Conservation (phyloP, 257 asterid genomes). For the Craterostigma plantagineum region DNA sequence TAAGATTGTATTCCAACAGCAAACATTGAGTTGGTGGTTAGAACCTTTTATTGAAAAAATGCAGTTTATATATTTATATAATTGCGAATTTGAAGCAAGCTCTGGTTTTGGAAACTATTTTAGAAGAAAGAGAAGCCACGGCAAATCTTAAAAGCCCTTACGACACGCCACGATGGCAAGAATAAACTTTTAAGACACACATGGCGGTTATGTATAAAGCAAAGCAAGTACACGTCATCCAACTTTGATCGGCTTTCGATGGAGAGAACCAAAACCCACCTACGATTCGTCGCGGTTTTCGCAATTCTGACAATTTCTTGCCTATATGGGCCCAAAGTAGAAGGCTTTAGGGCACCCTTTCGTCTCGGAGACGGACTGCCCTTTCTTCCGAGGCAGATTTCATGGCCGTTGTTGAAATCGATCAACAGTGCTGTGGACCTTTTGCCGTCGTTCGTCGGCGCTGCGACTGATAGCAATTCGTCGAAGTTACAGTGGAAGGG, state of each 20-base stretch:
- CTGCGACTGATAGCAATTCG: conserved; percentile 22
- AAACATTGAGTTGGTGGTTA: too few relatives aligned
- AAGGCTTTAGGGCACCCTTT: conserved; percentile 32
- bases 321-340: conserved; percentile 8
- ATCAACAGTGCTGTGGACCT: conserved; percentile 55
- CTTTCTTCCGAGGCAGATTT: conserved; percentile 44
- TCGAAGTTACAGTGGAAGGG: conserved; percentile 55
- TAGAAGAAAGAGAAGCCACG: too few relatives aligned
- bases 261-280: conserved; percentile 11
- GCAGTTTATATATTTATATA: too few relatives aligned
- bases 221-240: too few relatives aligned
- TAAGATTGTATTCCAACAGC: too few relatives aligned
- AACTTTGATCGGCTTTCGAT: conserved; percentile 1
- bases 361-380: conserved; percentile 46
- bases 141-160: too few relatives aligned
- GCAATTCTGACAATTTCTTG: conserved; percentile 12
- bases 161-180: too few relatives aligned
- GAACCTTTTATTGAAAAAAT: too few relatives aligned
- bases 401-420: conserved; percentile 49
- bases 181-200: too few relatives aligned
- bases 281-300: conserved; percentile 10
- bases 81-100: too few relatives aligned
- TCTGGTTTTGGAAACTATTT: too few relatives aligned
- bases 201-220: too few relatives aligned
- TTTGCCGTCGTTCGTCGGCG: conserved; percentile 66